These are phyloP conservation scores for Collybia sordida DNA, from an alignment of 768 basidiomycete species.

Conservation along the genomic window DNA sequence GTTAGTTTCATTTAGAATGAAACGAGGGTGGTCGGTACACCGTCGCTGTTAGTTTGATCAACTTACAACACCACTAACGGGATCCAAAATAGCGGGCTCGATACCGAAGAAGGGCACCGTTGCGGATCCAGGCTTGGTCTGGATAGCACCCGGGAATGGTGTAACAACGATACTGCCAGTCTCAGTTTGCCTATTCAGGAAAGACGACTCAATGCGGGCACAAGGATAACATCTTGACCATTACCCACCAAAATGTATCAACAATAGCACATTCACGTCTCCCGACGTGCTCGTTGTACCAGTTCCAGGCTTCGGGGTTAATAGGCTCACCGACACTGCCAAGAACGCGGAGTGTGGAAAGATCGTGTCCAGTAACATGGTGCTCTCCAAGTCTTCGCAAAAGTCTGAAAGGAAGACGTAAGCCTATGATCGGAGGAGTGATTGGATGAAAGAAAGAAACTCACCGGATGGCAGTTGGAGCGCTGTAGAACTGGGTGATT, in stretches of 20 bases:
- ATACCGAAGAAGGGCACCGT: conserved; percentile 99
- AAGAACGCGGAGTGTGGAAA: conserved; percentile 80
- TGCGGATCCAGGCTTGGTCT: conserved; percentile 94
- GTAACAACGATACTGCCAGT: conserved; percentile 95
- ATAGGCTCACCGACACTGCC: conserved; percentile 98
- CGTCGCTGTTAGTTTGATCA: not conserved
- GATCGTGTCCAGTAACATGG: conserved; percentile 81
- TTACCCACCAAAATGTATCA: conserved; percentile 79
- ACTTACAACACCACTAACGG: conserved; percentile 66
- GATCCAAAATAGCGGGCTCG: conserved; percentile 84
- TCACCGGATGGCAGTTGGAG: conserved; percentile 82
- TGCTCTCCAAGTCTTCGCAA: conserved; percentile 78
- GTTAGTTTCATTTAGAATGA: not conserved
- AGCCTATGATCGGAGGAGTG: too few relatives aligned
- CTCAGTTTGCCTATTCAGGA: conserved; percentile 80
- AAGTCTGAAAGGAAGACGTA: conserved; percentile 39
- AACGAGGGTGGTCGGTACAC: not conserved
- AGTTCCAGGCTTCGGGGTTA: conserved; percentile 98
- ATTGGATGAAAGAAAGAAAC: too few relatives aligned
- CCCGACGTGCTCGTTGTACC: conserved; percentile 97
- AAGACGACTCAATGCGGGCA: conserved; percentile 12
- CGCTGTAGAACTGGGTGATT: conserved; percentile 94
- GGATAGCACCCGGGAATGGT: conserved; percentile 93
- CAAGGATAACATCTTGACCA: conserved; percentile 3
- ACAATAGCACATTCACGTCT: conserved; percentile 87